These are phyloP conservation scores for Beverwykella pulmonaria DNA, from an alignment of 495 filamentous ascomycete genomes.

Conservation along the genomic window DNA sequence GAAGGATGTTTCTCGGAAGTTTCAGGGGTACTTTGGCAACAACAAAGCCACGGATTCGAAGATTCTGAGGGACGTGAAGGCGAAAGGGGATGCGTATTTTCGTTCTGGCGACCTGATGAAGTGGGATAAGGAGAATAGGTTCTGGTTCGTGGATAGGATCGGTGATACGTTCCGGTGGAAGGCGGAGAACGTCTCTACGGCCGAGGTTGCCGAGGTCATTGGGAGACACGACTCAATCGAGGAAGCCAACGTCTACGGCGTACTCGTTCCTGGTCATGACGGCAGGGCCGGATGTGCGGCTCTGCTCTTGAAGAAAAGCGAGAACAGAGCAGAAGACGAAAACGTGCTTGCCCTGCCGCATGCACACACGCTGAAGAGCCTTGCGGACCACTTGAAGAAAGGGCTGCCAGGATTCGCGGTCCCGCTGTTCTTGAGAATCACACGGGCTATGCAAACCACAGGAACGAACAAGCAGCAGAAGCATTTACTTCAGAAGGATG, in stretches of 20 bases:
- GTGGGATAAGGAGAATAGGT: conserved; percentile 69
- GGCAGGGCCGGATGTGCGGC: conserved; percentile 84
- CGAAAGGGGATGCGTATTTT: conserved; percentile 84
- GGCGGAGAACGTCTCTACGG: conserved; percentile 69
- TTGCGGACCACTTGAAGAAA: conserved; percentile 52
- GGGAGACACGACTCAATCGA: conserved; percentile 66
- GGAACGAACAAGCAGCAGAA: conserved; percentile 91
- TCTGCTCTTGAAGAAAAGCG: conserved; percentile 44
- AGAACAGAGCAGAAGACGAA: not conserved
- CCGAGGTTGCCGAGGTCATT: conserved; percentile 76
- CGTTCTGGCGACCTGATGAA: conserved; percentile 82
- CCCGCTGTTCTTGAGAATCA: conserved; percentile 75
- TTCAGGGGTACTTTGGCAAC: conserved; percentile 90
- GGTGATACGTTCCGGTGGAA: conserved; percentile 49
- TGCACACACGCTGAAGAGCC: conserved; percentile 13
- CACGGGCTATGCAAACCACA: conserved; percentile 64
- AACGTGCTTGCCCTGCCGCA: conserved; percentile 7
- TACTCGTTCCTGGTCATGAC: conserved; percentile 79
- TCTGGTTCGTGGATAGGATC: conserved; percentile 77
- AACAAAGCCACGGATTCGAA: conserved; percentile 72
- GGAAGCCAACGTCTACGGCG: conserved; percentile 90
- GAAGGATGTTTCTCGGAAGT: conserved; percentile 62
- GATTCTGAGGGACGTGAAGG: conserved; percentile 75
- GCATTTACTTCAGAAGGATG: conserved; percentile 66
- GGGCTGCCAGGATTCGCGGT: conserved; percentile 72